phyloP scores from a whole-genome alignment of 345 rosid species.

The Citrus glauca region DNA sequence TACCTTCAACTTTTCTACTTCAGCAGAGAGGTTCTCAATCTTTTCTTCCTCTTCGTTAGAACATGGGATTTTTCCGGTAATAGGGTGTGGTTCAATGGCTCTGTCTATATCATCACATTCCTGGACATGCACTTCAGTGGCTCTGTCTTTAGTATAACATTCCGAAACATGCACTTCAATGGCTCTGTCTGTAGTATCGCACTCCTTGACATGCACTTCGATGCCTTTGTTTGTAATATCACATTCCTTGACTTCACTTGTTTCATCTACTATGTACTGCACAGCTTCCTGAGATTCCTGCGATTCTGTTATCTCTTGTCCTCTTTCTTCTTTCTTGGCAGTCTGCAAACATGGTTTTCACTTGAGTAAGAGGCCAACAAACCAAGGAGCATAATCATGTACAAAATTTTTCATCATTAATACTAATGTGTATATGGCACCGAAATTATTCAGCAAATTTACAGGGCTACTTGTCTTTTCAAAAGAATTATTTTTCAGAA shows the following conservation, averaged over 20 bases:
- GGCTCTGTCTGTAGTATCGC: constrained; percentile 17
- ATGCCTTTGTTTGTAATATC: constrained; percentile 15
- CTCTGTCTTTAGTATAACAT: constrained; percentile 19
- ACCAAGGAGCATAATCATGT: not conserved
- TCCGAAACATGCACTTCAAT: constrained; percentile 19
- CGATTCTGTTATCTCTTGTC: constrained; percentile 11
- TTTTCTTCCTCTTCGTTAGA: constrained; percentile 34
- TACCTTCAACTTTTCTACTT: constrained; percentile 69
- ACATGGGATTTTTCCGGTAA: constrained; percentile 27
- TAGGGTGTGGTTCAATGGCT: constrained; percentile 13
- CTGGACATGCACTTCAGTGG: constrained; percentile 14
- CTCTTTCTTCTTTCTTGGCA: constrained; percentile 11
- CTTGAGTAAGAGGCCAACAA: constrained; percentile 1
- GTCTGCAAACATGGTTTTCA: constrained; percentile 13
- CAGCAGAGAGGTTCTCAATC: constrained; percentile 45
- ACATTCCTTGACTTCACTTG: constrained; percentile 22
- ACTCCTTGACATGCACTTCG: constrained; percentile 22
- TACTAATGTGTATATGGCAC: not conserved
- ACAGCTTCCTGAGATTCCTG: constrained; percentile 10
- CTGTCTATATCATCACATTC: constrained; percentile 23
- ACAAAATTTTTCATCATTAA: not conserved
- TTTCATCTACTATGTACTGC: constrained; percentile 14
- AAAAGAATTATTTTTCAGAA: not conserved
- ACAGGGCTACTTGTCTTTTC: not conserved
- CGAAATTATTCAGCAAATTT: not conserved